phyloP scores from a whole-genome alignment of 1,139 yeast genomes.

The Yamadazyma aaseri region DNA sequence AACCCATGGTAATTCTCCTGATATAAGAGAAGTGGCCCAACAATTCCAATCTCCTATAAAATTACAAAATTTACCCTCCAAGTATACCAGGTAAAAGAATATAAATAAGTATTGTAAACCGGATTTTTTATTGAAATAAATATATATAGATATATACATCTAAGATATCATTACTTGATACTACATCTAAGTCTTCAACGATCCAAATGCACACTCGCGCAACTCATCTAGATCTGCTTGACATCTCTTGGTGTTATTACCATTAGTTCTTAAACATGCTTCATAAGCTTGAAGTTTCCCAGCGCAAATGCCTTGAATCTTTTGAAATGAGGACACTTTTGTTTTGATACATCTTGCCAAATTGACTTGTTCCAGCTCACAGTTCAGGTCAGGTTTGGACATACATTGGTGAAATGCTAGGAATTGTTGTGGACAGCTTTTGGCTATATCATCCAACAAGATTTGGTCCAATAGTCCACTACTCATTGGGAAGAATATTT shows the following conservation, averaged over 20 bases:
- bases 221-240: constrained; percentile 27
- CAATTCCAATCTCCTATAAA: constrained; percentile 34
- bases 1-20: constrained; percentile 53
- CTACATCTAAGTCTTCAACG: constrained; percentile 5
- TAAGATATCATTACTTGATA: too few species aligned
- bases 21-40: constrained; percentile 34
- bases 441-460: constrained; percentile 49
- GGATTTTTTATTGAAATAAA: too few species aligned
- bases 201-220: constrained; percentile 37
- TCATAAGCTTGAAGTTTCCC: constrained; percentile 59
- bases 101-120: too few species aligned
- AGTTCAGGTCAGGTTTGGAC: constrained; percentile 44
- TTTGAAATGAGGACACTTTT: constrained; percentile 62
- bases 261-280: constrained; percentile 47
- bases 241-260: constrained; percentile 39
- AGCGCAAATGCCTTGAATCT: constrained; percentile 58
- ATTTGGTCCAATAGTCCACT: constrained; percentile 32
- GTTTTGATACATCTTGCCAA: constrained; percentile 58
- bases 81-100: constrained; percentile 26
- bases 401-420: constrained; percentile 66
- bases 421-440: constrained; percentile 64
- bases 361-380: constrained; percentile 49
- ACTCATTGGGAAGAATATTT: constrained; percentile 3
- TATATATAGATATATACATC: too few species aligned
- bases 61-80: constrained; percentile 35